Percentiles rank a stretch among this genome's conserved stretches.
Conservation (phyloP, 176 grass and related monocot genomes). For the Musa schizocarpa region DNA sequence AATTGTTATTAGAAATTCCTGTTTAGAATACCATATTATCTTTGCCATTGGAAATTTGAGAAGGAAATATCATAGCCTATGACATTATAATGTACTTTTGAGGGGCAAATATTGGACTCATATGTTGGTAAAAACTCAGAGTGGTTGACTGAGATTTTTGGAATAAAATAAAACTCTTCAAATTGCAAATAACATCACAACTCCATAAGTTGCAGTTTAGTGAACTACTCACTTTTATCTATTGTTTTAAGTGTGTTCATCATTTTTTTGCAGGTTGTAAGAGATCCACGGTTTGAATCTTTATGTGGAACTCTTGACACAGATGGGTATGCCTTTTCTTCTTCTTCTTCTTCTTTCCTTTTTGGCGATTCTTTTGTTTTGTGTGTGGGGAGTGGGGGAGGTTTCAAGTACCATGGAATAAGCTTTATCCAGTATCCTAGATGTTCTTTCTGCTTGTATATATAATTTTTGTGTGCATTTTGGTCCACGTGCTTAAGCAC, state of each 20-base stretch:
- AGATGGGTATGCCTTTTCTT: slow-evolving; percentile 42
- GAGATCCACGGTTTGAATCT: slow-evolving; percentile 48
- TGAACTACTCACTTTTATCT: neutral
- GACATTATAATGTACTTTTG: neutral
- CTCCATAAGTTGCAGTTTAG: too few species aligned
- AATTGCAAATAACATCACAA: too few species aligned
- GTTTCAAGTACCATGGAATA: neutral
- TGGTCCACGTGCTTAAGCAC: neutral
- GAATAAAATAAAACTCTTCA: neutral
- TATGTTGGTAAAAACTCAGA: neutral
- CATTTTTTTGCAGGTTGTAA: slow-evolving; percentile 6
- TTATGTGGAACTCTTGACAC: slow-evolving; percentile 62
- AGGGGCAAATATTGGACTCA: neutral
- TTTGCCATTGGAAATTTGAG: neutral
- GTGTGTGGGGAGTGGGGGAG: neutral
- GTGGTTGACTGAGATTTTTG: neutral
- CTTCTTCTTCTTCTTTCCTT: neutral
- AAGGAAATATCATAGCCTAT: neutral
- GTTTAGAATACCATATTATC: too few species aligned
- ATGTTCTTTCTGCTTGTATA: neutral
- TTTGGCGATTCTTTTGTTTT: neutral
- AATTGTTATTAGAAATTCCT: neutral
- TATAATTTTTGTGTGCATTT: neutral
- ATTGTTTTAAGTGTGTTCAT: neutral
- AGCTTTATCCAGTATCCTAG: neutral